These are phyloP conservation scores for Neoboletus brunneissimus DNA, from an alignment of 768 basidiomycete genomes.

Conservation along the genomic window DNA sequence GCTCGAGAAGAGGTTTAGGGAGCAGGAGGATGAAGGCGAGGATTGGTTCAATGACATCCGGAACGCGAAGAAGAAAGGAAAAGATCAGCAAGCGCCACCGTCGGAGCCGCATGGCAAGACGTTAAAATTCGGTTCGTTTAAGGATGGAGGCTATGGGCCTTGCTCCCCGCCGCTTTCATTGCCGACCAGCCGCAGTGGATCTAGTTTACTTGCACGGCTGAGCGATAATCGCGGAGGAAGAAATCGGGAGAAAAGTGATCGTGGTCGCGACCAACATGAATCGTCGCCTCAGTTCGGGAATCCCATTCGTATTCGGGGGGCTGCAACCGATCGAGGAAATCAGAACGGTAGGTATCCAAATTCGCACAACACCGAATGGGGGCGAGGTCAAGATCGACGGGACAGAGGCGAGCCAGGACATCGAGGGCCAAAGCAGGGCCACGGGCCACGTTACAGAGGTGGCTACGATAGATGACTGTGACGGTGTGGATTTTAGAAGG, in stretches of 20 bases:
- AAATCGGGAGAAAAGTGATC: conserved; percentile 3
- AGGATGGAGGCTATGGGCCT: conserved; percentile 26
- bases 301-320: conserved; percentile 31
- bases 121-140: conserved; percentile 37
- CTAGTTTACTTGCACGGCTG: conserved; percentile 38
- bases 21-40: conserved; percentile 53
- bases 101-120: conserved; percentile 28
- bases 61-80: conserved; percentile 31
- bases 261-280: conserved; percentile 5
- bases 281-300: conserved; percentile 2
- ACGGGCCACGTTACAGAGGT: conserved; percentile 51
- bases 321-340: conserved; percentile 21
- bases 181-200: conserved; percentile 18
- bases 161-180: conserved; percentile 16
- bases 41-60: conserved; percentile 62
- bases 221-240: conserved; percentile 11
- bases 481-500: conserved; percentile 46
- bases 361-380: conserved; percentile 12
- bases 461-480: conserved; percentile 52
- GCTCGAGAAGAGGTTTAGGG: conserved; percentile 50
- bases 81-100: conserved; percentile 11
- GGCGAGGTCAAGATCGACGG: conserved; percentile 18
- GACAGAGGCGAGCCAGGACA: conserved; percentile 24
- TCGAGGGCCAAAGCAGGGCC: conserved; percentile 19
- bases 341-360: conserved; percentile 10